Evolutionary conservation across 2,329 filamentous ascomycete genomes (phyloP), one percentile per base, ranked within the genome.

Genomic region (Aureobasidium namibiae): DNA sequence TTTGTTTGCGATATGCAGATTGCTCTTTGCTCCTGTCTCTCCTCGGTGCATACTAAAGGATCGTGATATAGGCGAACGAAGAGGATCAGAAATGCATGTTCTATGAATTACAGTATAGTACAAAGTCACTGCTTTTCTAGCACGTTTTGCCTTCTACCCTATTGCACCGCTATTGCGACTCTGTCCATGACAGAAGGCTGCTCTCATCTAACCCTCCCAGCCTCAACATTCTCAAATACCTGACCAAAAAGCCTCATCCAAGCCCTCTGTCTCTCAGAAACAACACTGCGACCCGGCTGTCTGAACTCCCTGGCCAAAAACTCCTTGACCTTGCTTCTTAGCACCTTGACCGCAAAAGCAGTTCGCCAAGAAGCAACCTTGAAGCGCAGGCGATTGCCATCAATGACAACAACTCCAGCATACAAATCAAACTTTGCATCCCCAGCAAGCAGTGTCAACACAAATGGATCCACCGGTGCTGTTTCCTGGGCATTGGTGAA

Each of bases 401-500:
- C 94, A 45, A 99, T 81, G 21, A 90, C 81, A 41, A 96, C 81
- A 2, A 96, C 87, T 14, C 94, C 94, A 0, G 92, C 84, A 69
- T 90, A 95, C 77, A 96, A 83, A 82, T 92, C 92, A 67, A 90
- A 92, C 60, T 92, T 89, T 18, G 89, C 86, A 63, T 97, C 92
- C 36, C 92, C 94, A 61, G 91, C 94, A 56, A 96, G 80, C 29
- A 99, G 76, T 16, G 88, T 85, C 65, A 96, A 83, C 11, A 91
- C 85, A 64, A 96, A 88, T 44, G 91, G 87, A 46, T 11, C 87
- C 89, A 2, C 75, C 66, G 58, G 74, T 62, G 67, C 66, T 1
- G 90, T 95, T 69, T 95, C 90, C 65, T 96, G 92, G 0, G 94
- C 94, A 64, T 96, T 95, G 65, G 92, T 90, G 67, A 88, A 86